A percentile compares a stretch with the other conserved stretches of the same genome.
Conservation (phyloP, 2,329 filamentous ascomycete species). For the Alternaria brassicicola region DNA sequence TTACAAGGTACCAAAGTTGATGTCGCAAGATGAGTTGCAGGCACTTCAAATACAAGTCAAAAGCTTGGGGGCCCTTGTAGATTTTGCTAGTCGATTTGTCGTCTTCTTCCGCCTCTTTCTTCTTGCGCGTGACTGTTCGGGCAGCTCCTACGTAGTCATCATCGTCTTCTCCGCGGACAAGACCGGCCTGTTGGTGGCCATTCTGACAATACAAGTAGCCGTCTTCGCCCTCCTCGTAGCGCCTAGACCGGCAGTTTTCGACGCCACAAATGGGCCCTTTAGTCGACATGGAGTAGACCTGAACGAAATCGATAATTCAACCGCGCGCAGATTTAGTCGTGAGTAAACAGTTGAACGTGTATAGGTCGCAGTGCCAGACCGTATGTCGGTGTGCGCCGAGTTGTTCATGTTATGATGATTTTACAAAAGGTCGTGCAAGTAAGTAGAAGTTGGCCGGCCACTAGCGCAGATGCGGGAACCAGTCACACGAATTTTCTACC, state of each 20-base stretch:
- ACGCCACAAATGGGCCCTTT: conserved; percentile 56
- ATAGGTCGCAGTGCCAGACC: neutral
- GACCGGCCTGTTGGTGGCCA: conserved; percentile 67
- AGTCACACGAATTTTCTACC: conserved; percentile 27
- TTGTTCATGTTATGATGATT: neutral
- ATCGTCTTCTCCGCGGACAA: conserved; percentile 60
- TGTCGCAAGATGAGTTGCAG: conserved; percentile 84
- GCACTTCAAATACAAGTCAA: conserved; percentile 80
- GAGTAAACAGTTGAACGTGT: neutral
- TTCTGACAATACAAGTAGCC: conserved; percentile 80
- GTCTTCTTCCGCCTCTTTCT: conserved; percentile 57
- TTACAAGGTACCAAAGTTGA: conserved; percentile 76
- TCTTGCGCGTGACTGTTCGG: conserved; percentile 61
- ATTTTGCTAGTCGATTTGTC: conserved; percentile 55
- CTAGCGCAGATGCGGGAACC: conserved; percentile 35
- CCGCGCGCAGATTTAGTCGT: neutral
- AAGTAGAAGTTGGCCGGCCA: conserved; percentile 18
- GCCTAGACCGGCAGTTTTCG: conserved; percentile 73
- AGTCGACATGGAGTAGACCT: conserved; percentile 6
- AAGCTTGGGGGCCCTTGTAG: conserved; percentile 71
- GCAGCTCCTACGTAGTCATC: conserved; percentile 67
- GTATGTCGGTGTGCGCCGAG: neutral
- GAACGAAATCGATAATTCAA: neutral
- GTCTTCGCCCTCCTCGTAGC: conserved; percentile 70
- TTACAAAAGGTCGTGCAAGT: neutral